Percentiles rank a stretch among this genome's conserved stretches.
Evolutionary conservation across 2,329 filamentous ascomycete genomes (phyloP).

Genomic region (Paraconiothyrium sp.): DNA sequence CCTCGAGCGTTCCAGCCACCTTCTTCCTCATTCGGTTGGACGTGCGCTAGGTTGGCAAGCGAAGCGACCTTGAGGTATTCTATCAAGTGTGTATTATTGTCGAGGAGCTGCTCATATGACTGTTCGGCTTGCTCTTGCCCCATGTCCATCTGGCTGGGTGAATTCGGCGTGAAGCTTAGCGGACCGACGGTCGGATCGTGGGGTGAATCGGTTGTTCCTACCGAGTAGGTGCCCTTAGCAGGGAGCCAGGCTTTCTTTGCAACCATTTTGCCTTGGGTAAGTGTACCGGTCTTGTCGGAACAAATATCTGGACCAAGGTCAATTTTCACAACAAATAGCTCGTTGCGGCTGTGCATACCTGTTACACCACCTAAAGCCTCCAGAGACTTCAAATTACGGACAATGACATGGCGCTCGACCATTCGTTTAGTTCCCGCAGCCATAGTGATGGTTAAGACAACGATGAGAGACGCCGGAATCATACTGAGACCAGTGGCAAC

Average conservation of each 20-base stretch:
- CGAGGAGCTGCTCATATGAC: conserved; percentile 30
- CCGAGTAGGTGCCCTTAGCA: conserved; percentile 47
- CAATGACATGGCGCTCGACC: conserved; percentile 47
- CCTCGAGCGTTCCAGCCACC: conserved; percentile 50
- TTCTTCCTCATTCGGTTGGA: conserved; percentile 55
- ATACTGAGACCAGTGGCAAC: conserved; percentile 51
- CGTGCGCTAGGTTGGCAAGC: conserved; percentile 62
- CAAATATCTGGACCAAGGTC: conserved; percentile 52
- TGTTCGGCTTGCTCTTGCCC: conserved; percentile 29
- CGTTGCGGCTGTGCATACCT: conserved; percentile 18
- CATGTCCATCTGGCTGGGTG: conserved; percentile 40
- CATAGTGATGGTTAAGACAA: conserved; percentile 53
- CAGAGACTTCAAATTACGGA: conserved; percentile 47
- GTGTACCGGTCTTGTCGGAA: conserved; percentile 61
- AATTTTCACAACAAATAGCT: background rate
- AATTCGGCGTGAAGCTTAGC: conserved; percentile 36
- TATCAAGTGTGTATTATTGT: conserved; percentile 36
- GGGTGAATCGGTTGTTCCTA: conserved; percentile 46
- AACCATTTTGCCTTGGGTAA: conserved; percentile 51
- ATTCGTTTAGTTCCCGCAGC: conserved; percentile 50
- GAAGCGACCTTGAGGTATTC: conserved; percentile 49
- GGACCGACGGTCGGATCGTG: conserved; percentile 45
- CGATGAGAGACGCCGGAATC: conserved; percentile 50
- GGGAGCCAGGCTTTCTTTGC: conserved; percentile 51
- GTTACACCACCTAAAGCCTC: conserved; percentile 50